Base-by-base conservation (phyloP, 208 protist species). In the Giardia muris region DNA sequence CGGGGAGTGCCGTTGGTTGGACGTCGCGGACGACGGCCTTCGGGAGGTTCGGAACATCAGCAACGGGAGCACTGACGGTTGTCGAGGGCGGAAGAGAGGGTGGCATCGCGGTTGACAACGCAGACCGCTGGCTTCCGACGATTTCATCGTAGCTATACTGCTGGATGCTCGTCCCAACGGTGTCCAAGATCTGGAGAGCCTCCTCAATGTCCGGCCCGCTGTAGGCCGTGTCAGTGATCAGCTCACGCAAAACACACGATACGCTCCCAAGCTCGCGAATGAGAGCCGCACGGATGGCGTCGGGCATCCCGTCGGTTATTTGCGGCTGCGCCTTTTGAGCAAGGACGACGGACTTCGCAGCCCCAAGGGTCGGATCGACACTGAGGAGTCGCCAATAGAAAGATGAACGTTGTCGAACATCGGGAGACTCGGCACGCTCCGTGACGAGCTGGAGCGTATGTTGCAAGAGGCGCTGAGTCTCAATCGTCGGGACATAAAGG, bases 381-480 rank as follows among this genome's bases (percentile, higher is more conserved):
- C 44, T 30, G 30, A 94, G 43, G 0, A 94, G 39, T 67, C 93
- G 67, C 87, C 88, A 94, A 67, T 94, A 94, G 22, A 94, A 67
- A 43, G 47, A 93, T 46, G 48, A 92, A n/a, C 93, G 39, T 43
- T 94, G 89, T 86, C 93, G 39, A 44, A 94, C 4, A 89, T 94
- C 93, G 2, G 92, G 93, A 19, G 1, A 2, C 44, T 91, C 90
- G 0, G 4, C 0, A 44, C 90, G 43, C 46, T 92, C 67, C 2
- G 91, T 94, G 43, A 47, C 48, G 42, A 89, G n/a, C 43, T 0
- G 48, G 1, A 94, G 57, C 4, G 89, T 90, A 19, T 93, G 22
- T 67, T 92, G 44, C 1, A 91, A 57, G 0, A 94, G 44, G 47
- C 39, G 39, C 43, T 94, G 48, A 43, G 67, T 46, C 0, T 3